phyloP scores from a whole-genome alignment of 768 basidiomycete species.

The Leccinum fibrillosum region DNA sequence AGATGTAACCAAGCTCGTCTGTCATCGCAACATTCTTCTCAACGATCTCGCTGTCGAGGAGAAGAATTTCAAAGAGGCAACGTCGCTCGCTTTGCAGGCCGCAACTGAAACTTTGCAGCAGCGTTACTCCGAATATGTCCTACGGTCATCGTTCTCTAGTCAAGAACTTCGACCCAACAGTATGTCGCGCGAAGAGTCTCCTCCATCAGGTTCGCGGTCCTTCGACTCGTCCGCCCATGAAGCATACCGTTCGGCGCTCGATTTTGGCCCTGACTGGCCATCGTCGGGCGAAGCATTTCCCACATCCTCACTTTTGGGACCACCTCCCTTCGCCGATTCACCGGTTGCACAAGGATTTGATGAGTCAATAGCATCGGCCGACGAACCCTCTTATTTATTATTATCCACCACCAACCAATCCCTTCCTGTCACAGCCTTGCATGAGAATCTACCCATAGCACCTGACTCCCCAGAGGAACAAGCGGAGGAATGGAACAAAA shows the following conservation, averaged over 20 bases:
- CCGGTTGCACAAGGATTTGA: slow-evolving; percentile 30
- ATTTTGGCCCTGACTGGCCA: slow-evolving; percentile 50
- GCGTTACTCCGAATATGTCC: slow-evolving; percentile 31
- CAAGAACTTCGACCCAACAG: slow-evolving; percentile 23
- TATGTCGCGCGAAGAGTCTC: slow-evolving; percentile 11
- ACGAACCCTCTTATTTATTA: slow-evolving; percentile 24
- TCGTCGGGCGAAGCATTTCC: slow-evolving; percentile 39
- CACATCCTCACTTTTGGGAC: slow-evolving; percentile 30
- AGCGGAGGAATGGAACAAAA: slow-evolving; percentile 89
- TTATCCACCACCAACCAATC: slow-evolving; percentile 17
- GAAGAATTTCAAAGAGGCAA: slow-evolving; percentile 61
- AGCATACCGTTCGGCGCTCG: slow-evolving; percentile 68
- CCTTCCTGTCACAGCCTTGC: slow-evolving; percentile 26
- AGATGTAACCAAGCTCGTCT: slow-evolving; percentile 67
- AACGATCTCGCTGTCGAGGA: slow-evolving; percentile 74
- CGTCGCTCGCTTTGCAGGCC: slow-evolving; percentile 67
- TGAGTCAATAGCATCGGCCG: slow-evolving; percentile 30
- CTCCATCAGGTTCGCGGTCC: slow-evolving; percentile 14
- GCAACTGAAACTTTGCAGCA: slow-evolving; percentile 65
- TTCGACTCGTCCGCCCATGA: slow-evolving; percentile 50
- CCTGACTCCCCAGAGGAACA: slow-evolving; percentile 55
- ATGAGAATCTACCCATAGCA: slow-evolving; percentile 46
- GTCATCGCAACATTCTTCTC: slow-evolving; percentile 71
- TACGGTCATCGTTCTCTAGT: slow-evolving; percentile 35
- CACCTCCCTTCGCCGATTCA: slow-evolving; percentile 34